A percentile compares a stretch with the other conserved stretches of the same genome.
Conservation (phyloP, 768 basidiomycete genomes). For the Russula sp. region DNA sequence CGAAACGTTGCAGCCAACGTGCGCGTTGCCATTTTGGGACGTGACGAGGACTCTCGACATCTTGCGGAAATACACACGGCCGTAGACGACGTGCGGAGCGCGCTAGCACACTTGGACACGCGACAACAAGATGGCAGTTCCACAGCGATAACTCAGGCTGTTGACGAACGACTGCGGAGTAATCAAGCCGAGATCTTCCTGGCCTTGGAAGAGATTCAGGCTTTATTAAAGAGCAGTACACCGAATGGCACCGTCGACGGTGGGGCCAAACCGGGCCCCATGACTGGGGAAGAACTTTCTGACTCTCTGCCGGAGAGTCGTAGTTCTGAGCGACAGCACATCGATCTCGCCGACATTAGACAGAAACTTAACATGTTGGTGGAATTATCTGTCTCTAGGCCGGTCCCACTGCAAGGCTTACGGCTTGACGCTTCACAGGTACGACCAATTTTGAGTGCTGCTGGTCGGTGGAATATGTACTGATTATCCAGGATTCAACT, state of each 20-base stretch:
- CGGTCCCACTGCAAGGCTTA: background rate
- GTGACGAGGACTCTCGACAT: constrained; percentile 18
- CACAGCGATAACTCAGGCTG: no score
- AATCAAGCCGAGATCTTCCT: constrained; percentile 14
- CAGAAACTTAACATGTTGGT: constrained; percentile 42
- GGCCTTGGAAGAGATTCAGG: constrained; percentile 41
- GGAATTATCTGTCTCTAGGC: constrained; percentile 29
- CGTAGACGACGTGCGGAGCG: constrained; percentile 17
- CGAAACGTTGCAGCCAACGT: constrained; percentile 15
- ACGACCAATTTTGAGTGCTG: background rate
- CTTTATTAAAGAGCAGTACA: constrained; percentile 41
- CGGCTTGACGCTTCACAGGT: background rate
- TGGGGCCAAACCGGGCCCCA: background rate
- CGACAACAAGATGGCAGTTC: background rate
- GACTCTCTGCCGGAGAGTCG: constrained; percentile 26
- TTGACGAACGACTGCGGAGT: background rate
- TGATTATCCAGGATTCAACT: background rate
- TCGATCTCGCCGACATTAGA: constrained; percentile 36
- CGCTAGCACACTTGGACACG: constrained; percentile 8
- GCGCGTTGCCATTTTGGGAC: constrained; percentile 21
- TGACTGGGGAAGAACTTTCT: constrained; percentile 30
- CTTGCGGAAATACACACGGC: constrained; percentile 28
- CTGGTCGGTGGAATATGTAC: background rate
- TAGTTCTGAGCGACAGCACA: constrained; percentile 13
- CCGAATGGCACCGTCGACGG: constrained; percentile 37